A percentile compares a stretch with the other conserved stretches of the same genome.
Evolutionary conservation across 495 filamentous ascomycete genomes (phyloP).

Genomic region (Neurospora hispaniola): DNA sequence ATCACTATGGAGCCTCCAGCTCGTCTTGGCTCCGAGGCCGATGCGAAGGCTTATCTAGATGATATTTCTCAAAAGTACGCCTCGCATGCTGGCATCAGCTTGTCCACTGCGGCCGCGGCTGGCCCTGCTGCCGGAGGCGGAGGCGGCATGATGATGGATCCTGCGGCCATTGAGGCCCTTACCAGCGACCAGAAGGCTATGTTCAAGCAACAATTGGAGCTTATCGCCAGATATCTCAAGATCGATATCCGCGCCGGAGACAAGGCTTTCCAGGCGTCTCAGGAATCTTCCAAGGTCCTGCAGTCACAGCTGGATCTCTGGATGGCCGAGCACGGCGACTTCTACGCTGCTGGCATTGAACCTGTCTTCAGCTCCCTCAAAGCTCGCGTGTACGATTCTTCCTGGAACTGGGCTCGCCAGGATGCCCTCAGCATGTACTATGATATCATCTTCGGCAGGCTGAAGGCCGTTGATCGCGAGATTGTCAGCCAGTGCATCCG

Average conservation of each 20-base stretch:
- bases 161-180: constrained; percentile 88
- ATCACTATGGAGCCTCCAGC: constrained; percentile 86
- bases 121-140: constrained; percentile 64
- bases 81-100: constrained; percentile 66
- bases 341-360: constrained; percentile 90
- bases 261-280: constrained; percentile 75
- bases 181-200: constrained; percentile 90
- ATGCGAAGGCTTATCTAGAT: constrained; percentile 87
- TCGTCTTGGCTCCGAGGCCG: constrained; percentile 77
- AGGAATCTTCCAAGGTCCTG: constrained; percentile 73
- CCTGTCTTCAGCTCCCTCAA: constrained; percentile 88
- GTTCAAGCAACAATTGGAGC: constrained; percentile 95
- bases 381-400: constrained; percentile 92
- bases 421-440: constrained; percentile 98
- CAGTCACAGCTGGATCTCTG: constrained; percentile 92
- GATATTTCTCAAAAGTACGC: constrained; percentile 85
- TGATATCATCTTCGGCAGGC: constrained; percentile 94
- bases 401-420: constrained; percentile 98
- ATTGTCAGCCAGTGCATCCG: constrained; percentile 97
- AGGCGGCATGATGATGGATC: constrained; percentile 97
- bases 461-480: constrained; percentile 88
- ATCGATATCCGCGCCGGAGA: constrained; percentile 92
- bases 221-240: constrained; percentile 91
- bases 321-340: constrained; percentile 89
- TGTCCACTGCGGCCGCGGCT: constrained; percentile 61